Conservation (phyloP, 805 yeast species). For the Starmerella bacillaris region DNA sequence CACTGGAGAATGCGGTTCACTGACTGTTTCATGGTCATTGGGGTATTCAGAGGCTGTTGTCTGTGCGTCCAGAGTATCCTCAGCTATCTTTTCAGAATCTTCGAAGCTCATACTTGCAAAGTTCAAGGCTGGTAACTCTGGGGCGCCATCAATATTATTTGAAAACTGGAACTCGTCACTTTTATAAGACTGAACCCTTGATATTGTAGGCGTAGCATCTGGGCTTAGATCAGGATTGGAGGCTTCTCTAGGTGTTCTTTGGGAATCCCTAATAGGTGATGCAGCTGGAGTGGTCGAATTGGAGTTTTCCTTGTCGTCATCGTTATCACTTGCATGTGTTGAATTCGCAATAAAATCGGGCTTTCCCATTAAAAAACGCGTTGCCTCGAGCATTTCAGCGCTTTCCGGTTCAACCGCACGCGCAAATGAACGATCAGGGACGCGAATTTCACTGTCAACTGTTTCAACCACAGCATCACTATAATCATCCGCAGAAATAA, state of each 20-base stretch:
- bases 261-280: neutral
- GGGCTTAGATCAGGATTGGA: too few relatives aligned
- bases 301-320: too few relatives aligned
- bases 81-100: neutral
- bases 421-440: conserved; percentile 12
- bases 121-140: too few relatives aligned
- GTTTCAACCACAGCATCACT: neutral
- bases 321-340: too few relatives aligned
- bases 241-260: neutral
- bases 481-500: neutral
- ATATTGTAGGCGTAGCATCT: too few relatives aligned
- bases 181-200: too few relatives aligned
- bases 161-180: too few relatives aligned
- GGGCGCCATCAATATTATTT: too few relatives aligned
- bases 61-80: neutral
- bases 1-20: neutral
- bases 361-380: conserved; percentile 7
- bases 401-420: conserved; percentile 11
- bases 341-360: conserved; percentile 7
- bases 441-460: conserved; percentile 3
- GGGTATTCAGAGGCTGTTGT: neutral
- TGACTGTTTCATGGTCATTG: neutral
- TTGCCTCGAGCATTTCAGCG: conserved; percentile 12
- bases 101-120: too few relatives aligned
- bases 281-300: too few relatives aligned